Evolutionary conservation across 257 asterid species (phyloP), one percentile per base, ranked within the genome.

Genomic region (Fraxinus cuspidata): DNA sequence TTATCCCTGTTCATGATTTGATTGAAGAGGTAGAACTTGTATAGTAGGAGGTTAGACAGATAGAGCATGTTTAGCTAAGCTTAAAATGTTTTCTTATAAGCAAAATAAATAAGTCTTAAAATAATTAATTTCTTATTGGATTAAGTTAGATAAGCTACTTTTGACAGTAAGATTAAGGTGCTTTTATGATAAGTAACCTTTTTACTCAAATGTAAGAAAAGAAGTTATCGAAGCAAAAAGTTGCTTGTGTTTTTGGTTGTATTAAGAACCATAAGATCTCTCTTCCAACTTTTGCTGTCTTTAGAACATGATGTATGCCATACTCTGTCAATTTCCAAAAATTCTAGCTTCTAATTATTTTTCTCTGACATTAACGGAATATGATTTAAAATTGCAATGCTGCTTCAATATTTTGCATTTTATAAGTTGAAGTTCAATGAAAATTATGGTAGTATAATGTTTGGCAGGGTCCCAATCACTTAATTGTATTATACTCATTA

Each of bases 1-100:
- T 28, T 51, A 65, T 66, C 68, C 44, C 16, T 70, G 71, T 63
- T 73, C 47, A 56, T 42, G 44, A 64, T 74, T 76, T 76, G 81
- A 58, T 58, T 58, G 25, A 18, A 53, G 66, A 40, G 76, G 23
- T 69, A 58, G 38, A n/a, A 44, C 32, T 40, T 67, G 68, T 74
- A 72, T 19, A 40, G 12, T 21, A 53, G 76, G 74, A 75, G 76
- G 60, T 27, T 40, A 38, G 53, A 44, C 53, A 44, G 5, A 44
- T 53, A 51, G 63, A 51, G 16, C 27, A 53, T n/a, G 64, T 53
- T 18, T 53, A 53, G 25, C 9, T n/a, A 4, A n/a, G 64, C 64
- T 53, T 53, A 4, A 18, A 51, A 51, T 13, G 64, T 53, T 53
- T 53, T 1, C 64, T 53, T 53, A 19, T 53, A 19, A 53, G 27